Evolutionary conservation across 1,139 yeast genomes (phyloP), one percentile per base, ranked within the genome.

Genomic region (Diutina rugosa): DNA sequence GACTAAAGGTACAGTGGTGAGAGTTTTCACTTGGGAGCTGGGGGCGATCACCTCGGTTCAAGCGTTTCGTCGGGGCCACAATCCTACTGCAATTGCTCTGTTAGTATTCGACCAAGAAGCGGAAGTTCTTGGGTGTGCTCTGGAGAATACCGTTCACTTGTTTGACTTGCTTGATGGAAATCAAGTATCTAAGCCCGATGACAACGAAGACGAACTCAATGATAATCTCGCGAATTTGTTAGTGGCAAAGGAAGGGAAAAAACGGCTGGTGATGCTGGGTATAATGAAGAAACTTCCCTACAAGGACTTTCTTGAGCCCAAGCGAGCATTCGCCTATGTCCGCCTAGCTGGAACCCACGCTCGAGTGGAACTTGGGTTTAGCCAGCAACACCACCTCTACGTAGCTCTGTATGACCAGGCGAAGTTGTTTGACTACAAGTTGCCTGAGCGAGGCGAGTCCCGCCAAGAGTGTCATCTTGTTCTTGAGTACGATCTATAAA

Each of bases 151-250:
- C 6, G 44, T 49, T 8, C 53, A 49, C 32, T 16, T 49, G 4
- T 49, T 49, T 18, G 53, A 49, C 29, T 32, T 49, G 26, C 18
- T 16, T 16, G 44, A 32, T 29, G 18, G 26, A 1, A 14, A 44
- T 16, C 38, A 28, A 10, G 10, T 35, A 9, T 16, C 26, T 1
- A 44, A 30, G 9, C 29, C n/a, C 5, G 54, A 41, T 6, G 56
- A 47, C 7, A 21, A 35, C 14, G 62, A 59, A 1, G 61, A 58
- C 10, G 62, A 74, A 58, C 65, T 76, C 56, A 74, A 76, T 60
- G 79, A 75, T 56, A 76, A 74, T 60, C 63, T 76, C 55, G 78
- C 79, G n/a, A 74, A 70, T 56, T 64, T 76, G 41, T 63, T 76
- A 12, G 62, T 75, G 38, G 12, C 30, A 4, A 41, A 51, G 28